A percentile compares a stretch with the other conserved stretches of the same genome.
phyloP scores from a whole-genome alignment of 495 filamentous ascomycete species.

The Penicillium angulare region DNA sequence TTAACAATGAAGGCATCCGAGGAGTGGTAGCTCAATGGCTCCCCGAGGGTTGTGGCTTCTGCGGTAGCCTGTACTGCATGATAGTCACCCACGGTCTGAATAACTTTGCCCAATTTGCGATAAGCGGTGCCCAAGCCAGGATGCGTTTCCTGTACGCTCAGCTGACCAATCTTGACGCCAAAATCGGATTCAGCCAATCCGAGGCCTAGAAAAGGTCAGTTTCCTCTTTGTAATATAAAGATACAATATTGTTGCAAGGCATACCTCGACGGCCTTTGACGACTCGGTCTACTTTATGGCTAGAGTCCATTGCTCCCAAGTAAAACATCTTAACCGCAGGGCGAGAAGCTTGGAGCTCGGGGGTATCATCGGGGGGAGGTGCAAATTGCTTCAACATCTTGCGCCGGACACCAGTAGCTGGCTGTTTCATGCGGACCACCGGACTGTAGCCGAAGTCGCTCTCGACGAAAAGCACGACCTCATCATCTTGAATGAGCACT shows the following conservation, averaged over 20 bases:
- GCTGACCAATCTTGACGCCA: constrained; percentile 78
- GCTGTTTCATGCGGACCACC: constrained; percentile 91
- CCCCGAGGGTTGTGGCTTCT: constrained; percentile 91
- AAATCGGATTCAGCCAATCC: constrained; percentile 93
- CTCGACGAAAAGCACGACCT: constrained; percentile 96
- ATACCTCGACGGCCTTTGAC: constrained; percentile 90
- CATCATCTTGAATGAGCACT: constrained; percentile 89
- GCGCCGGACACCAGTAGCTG: constrained; percentile 90
- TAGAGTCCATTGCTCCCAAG: constrained; percentile 88
- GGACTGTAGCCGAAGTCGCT: constrained; percentile 98
- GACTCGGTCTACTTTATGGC: constrained; percentile 90
- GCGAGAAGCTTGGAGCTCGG: constrained; percentile 83
- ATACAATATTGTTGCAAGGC: constrained; percentile 14
- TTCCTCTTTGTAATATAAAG: not conserved
- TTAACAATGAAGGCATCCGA: constrained; percentile 98
- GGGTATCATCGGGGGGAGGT: constrained; percentile 95
- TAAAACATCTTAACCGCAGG: constrained; percentile 96
- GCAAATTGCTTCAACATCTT: constrained; percentile 98
- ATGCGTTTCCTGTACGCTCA: constrained; percentile 88
- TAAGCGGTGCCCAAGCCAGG: constrained; percentile 84
- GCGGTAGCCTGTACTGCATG: constrained; percentile 97
- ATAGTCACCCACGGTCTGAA: constrained; percentile 90
- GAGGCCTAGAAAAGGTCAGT: constrained; percentile 58
- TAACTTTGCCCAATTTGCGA: constrained; percentile 88
- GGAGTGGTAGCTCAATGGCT: constrained; percentile 93